Evolutionary conservation across 164 flowering plant genomes (phyloP), one percentile per base, ranked within the genome.

Genomic region (Tetracentron sinense): DNA sequence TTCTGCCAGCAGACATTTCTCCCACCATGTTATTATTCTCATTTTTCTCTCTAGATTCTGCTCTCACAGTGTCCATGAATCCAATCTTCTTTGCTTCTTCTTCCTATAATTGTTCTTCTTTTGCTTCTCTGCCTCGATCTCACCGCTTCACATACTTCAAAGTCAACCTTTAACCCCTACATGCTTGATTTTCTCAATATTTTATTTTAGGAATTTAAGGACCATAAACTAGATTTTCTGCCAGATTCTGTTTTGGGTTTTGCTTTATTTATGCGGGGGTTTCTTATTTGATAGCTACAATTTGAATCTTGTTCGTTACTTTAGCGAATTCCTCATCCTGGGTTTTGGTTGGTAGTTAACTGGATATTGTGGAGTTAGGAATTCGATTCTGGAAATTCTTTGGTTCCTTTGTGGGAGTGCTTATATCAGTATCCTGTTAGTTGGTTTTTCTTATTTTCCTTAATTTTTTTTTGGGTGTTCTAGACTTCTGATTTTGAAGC

Each of bases 1-100:
- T 55, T 60, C 7, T 58, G 72, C 76, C 56, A 73, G 73, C 78
- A 68, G 78, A 79, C 83, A 81, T 76, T 77, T 77, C 69, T 71
- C 69, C 73, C 72, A 66, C 79, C 83, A 67, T 75, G 66, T 76
- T 74, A 78, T 69, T 74, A 78, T 69, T 78, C 76, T 74, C 70
- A 56, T 76, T 74, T 68, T 51, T 72, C 51, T 60, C 59, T 55
- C 62, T 49, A 67, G 75, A 68, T 72, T 75, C 75, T 76, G 68
- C 67, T 56, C 58, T 59, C 64, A 30, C 51, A 55, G 61, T 64
- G 60, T 69, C 69, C 72, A 70, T 71, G 69, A 70, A 69, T 69
- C 63, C 64, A 19, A 19, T 42, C 55, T 68, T 57, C 33, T 16
- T 56, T 47, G 59, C 47, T 38, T 26, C 22, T 42, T 16, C 44